Percentiles rank a stretch among this genome's conserved stretches.
These are phyloP conservation scores for Jaapia argillacea DNA, from an alignment of 768 basidiomycete genomes.

Conservation along the genomic window DNA sequence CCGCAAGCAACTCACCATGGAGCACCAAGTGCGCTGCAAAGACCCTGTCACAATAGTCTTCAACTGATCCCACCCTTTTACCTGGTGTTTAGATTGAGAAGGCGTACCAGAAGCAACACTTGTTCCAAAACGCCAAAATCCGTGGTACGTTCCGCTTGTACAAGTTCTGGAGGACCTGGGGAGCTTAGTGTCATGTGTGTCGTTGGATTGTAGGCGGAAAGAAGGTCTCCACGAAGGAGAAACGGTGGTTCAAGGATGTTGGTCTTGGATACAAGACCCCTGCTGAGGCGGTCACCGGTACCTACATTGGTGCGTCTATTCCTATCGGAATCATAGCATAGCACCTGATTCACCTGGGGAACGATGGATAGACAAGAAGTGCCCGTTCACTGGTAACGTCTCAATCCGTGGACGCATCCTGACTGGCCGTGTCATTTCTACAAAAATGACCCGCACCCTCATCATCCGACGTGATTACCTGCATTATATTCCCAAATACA, in stretches of 20 bases:
- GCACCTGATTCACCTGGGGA: not conserved
- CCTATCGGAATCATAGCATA: not conserved
- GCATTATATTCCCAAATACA: slow-evolving; percentile 98
- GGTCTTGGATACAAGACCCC: slow-evolving; percentile 97
- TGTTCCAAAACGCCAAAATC: slow-evolving; percentile 96
- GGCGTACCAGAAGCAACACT: slow-evolving; percentile 93
- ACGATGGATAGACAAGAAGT: slow-evolving; percentile 82
- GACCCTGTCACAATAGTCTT: not conserved
- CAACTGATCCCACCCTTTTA: slow-evolving; percentile 6
- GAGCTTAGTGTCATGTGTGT: slow-evolving; percentile 1
- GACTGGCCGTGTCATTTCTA: slow-evolving; percentile 94
- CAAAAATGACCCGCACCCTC: slow-evolving; percentile 99
- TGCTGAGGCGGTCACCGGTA: slow-evolving; percentile 87
- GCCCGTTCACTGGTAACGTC: slow-evolving; percentile 94
- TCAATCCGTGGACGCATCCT: slow-evolving; percentile 99
- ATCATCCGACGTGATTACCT: slow-evolving; percentile 93
- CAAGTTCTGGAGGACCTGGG: not conserved
- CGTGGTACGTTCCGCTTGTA: slow-evolving; percentile 55
- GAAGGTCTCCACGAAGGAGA: slow-evolving; percentile 90
- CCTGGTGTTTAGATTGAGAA: slow-evolving; percentile 92
- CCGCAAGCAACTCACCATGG: slow-evolving; percentile 26
- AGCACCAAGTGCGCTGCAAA: slow-evolving; percentile 26
- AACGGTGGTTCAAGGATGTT: slow-evolving; percentile 99
- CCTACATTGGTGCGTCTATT: slow-evolving; percentile 77
- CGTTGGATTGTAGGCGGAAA: slow-evolving; percentile 49